phyloP scores from a whole-genome alignment of 1,139 yeast species.

The Suzukiozyma palmioleophila region DNA sequence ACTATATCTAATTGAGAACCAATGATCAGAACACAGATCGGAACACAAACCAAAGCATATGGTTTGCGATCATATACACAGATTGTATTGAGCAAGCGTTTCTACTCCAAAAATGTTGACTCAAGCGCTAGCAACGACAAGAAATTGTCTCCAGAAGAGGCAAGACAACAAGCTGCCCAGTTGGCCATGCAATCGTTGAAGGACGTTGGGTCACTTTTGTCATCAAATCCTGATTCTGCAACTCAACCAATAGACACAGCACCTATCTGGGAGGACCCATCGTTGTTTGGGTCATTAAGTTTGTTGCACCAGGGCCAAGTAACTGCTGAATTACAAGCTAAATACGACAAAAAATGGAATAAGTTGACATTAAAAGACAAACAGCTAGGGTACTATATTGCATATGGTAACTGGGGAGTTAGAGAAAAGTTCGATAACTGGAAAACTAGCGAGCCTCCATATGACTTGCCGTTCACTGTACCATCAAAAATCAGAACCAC shows the following conservation, averaged over 20 bases:
- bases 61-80: constrained; percentile 17
- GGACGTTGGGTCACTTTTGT: constrained; percentile 38
- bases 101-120: constrained; percentile 33
- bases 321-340: constrained; percentile 47
- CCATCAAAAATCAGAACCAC: constrained; percentile 29
- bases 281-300: constrained; percentile 38
- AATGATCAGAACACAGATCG: too few species aligned
- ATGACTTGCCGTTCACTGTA: constrained; percentile 52
- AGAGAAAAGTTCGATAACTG: constrained; percentile 52
- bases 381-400: constrained; percentile 49
- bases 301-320: constrained; percentile 59
- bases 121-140: constrained; percentile 26
- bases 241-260: constrained; percentile 51
- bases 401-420: constrained; percentile 64
- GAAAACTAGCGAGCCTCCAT: constrained; percentile 37
- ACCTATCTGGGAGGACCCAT: constrained; percentile 48
- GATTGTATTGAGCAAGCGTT: constrained; percentile 20
- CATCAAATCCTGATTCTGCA: constrained; percentile 31
- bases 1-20: too few species aligned
- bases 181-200: constrained; percentile 40
- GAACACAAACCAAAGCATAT: not conserved
- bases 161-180: constrained; percentile 33
- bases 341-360: constrained; percentile 51
- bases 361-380: constrained; percentile 42
- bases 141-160: constrained; percentile 16